Conservation (phyloP, 495 filamentous ascomycete genomes). For the Penicillium salamii region DNA sequence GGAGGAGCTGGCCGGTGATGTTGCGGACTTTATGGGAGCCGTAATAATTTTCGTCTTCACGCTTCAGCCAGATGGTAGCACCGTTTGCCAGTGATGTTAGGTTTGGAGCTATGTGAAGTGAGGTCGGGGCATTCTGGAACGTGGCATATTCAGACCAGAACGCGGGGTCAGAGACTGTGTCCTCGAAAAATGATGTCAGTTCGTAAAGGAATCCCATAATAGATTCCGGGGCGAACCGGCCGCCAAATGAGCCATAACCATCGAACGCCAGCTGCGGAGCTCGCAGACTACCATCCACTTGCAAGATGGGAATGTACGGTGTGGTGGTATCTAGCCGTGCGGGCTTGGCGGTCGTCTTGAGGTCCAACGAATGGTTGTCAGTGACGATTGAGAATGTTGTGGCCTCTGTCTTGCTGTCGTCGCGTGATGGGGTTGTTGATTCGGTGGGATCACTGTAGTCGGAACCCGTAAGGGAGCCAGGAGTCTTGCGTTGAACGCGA, state of each 20-base stretch:
- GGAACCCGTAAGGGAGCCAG: no score
- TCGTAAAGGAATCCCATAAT: conserved; percentile 30
- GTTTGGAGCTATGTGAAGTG: conserved; percentile 25
- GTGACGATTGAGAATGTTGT: conserved; percentile 14
- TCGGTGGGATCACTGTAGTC: no score
- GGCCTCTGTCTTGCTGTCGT: conserved; percentile 14
- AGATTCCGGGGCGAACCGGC: conserved; percentile 32
- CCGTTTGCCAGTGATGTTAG: conserved; percentile 22
- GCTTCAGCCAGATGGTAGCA: conserved; percentile 35
- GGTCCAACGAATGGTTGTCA: conserved; percentile 9
- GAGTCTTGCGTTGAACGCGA: no score
- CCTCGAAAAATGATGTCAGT: conserved; percentile 30
- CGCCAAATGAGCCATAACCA: conserved; percentile 31
- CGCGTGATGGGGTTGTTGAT: conserved; percentile 9
- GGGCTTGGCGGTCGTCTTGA: conserved; percentile 10
- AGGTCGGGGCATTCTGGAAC: conserved; percentile 22
- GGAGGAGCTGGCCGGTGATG: conserved; percentile 32
- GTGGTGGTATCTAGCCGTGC: conserved; percentile 8
- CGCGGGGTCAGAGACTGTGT: conserved; percentile 23
- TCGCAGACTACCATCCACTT: conserved; percentile 19
- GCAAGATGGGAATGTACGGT: conserved; percentile 26
- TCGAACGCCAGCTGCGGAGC: conserved; percentile 22
- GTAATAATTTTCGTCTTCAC: conserved; percentile 29
- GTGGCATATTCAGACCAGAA: conserved; percentile 31
- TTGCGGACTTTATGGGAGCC: conserved; percentile 31